Base-by-base conservation (phyloP, 306 rosid genomes). In the Casuarina equisetifolia region DNA sequence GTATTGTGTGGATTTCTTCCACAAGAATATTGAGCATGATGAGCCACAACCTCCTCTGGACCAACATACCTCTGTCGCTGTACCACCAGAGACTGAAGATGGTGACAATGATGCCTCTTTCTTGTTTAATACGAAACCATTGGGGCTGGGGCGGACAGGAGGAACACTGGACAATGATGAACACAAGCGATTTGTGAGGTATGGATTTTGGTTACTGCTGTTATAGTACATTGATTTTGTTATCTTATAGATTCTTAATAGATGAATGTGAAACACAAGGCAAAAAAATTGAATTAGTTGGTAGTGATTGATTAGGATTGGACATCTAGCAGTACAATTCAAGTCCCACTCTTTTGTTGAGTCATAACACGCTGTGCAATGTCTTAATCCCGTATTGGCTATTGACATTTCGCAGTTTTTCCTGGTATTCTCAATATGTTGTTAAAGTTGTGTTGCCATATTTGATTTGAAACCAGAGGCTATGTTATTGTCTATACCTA, bases 141-240 rank as follows among this genome's bases (percentile, higher is more conserved):
- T 74, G 62, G 92, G 90, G 75, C 97, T 74, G 16, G 94, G 98
- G 55, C 85, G 86, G 46, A 75, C 87, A 3, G 75, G 83, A 83
- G 95, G 85, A 9, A 72, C 80, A 1, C 79, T 84, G 89, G 96
- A 92, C 75, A 80, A 46, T 74, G 82, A 78, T 54, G 92, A 89
- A 63, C 90, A 89, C 78, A 95, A 89, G 89, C 97, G 96, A 44
- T 89, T 92, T 78, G 82, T 95, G 69, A 89, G 97, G 98, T 95
- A 88, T 15, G 54, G 1, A 20, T 69, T 84, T 68, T 20, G 20
- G 71, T 9, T 57, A 59, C 46, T 73, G 40, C 67, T 42, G 1
- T 9, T n/a, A 0, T 3, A 38, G 66, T 48, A 3, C 25, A 39
- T 64, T 48, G 43, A 67, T 6, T 74, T 3, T 55, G 52, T 70